Percentiles rank a stretch among this genome's conserved stretches.
These are phyloP conservation scores for Fusarium albidum DNA, from an alignment of 2,329 filamentous ascomycete genomes.

Conservation along the genomic window DNA sequence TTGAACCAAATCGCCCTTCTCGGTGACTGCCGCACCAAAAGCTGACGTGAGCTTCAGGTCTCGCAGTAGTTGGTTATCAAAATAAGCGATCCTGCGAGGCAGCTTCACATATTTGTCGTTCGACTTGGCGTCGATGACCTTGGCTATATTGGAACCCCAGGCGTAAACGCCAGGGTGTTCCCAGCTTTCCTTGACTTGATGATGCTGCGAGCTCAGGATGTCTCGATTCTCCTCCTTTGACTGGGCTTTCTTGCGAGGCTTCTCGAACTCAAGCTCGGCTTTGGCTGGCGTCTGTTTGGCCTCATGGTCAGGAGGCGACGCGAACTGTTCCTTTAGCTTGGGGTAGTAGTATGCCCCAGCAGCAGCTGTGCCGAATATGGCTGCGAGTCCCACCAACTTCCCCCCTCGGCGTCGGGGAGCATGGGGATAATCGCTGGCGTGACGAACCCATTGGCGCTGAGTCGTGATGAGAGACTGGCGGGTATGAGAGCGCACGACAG, in stretches of 20 bases:
- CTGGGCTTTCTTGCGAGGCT: conserved; percentile 62
- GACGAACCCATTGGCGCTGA: conserved; percentile 43
- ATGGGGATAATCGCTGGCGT: conserved; percentile 36
- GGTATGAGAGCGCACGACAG: conserved; percentile 36
- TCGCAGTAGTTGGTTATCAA: conserved; percentile 83
- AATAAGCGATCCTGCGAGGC: conserved; percentile 80
- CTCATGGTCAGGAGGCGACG: conserved; percentile 26
- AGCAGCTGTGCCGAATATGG: conserved; percentile 50
- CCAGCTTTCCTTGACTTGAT: conserved; percentile 85
- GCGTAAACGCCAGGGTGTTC: conserved; percentile 88
- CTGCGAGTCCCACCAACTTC: conserved; percentile 42
- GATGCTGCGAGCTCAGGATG: conserved; percentile 82
- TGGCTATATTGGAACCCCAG: conserved; percentile 89
- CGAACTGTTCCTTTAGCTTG: conserved; percentile 41
- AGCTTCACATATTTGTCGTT: conserved; percentile 80
- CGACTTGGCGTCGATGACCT: conserved; percentile 85
- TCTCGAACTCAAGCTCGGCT: conserved; percentile 73
- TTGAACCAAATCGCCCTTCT: conserved; percentile 88
- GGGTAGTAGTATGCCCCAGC: conserved; percentile 51
- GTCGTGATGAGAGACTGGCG: conserved; percentile 31
- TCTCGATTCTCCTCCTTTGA: conserved; percentile 79
- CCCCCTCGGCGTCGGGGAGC: conserved; percentile 36
- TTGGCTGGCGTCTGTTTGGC: conserved; percentile 36
- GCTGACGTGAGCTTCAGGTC: conserved; percentile 86
- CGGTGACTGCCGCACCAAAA: conserved; percentile 86